Conservation (phyloP, 768 basidiomycete species). For the Russula compacta region DNA sequence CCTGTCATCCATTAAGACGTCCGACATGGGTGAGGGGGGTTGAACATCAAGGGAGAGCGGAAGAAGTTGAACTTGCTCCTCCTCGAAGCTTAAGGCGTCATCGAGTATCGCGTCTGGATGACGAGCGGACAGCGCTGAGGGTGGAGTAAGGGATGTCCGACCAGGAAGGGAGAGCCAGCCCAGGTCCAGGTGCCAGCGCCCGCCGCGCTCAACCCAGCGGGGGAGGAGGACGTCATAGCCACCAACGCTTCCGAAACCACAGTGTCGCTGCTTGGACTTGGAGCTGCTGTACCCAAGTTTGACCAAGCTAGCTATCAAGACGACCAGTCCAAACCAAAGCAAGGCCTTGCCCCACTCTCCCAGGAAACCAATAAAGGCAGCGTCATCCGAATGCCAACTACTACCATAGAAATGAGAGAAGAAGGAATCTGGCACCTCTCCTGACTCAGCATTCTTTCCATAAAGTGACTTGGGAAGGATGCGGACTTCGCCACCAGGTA, state of each 20-base stretch:
- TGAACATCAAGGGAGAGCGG: constrained; percentile 55
- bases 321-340: constrained; percentile 73
- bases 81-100: constrained; percentile 25
- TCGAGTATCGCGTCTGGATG: background rate
- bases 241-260: constrained; percentile 49
- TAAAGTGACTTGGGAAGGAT: constrained; percentile 96
- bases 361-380: constrained; percentile 92
- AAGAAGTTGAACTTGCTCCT: constrained; percentile 40
- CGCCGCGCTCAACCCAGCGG: constrained; percentile 59
- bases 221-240: constrained; percentile 77
- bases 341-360: constrained; percentile 79
- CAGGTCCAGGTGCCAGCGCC: constrained; percentile 67
- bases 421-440: constrained; percentile 83
- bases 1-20: constrained; percentile 35
- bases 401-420: constrained; percentile 98
- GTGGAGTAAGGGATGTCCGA: constrained; percentile 5
- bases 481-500: constrained; percentile 66
- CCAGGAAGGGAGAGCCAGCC: constrained; percentile 44
- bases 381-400: constrained; percentile 97
- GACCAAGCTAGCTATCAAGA: constrained; percentile 63
- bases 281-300: constrained; percentile 43
- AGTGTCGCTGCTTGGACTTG: constrained; percentile 50
- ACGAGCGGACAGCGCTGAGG: background rate
- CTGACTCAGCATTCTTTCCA: constrained; percentile 85
- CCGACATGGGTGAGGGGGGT: constrained; percentile 42